Evolutionary conservation across 2,329 filamentous ascomycete species (phyloP).

Genomic region (Xylariales sp.): DNA sequence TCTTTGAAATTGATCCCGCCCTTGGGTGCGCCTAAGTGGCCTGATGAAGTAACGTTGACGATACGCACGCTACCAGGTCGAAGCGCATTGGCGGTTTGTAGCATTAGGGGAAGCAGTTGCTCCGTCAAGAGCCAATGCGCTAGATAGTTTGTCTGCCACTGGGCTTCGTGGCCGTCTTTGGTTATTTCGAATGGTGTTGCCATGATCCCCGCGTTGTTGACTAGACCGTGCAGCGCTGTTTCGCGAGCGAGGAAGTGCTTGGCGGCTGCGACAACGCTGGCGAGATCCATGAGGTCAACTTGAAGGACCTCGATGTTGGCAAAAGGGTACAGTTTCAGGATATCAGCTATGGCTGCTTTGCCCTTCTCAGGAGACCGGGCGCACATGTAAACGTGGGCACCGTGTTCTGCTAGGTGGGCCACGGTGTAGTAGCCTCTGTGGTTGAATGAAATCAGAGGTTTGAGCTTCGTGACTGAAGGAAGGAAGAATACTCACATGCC

Average conservation of each 20-base stretch:
- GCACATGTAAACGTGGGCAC: constrained; percentile 35
- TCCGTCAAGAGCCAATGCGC: constrained; percentile 36
- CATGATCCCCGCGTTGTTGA: constrained; percentile 29
- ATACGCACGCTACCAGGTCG: constrained; percentile 19
- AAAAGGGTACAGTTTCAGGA: constrained; percentile 24
- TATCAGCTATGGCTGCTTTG: constrained; percentile 22
- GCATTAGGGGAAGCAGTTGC: constrained; percentile 31
- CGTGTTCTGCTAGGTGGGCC: constrained; percentile 27
- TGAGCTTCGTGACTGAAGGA: constrained; percentile 4
- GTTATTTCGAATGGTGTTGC: constrained; percentile 25
- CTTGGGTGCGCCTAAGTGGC: constrained; percentile 19
- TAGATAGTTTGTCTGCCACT: constrained; percentile 39
- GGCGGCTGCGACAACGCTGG: constrained; percentile 29
- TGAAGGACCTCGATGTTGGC: constrained; percentile 27
- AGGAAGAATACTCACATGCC: constrained; percentile 33
- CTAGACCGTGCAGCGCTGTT: constrained; percentile 25
- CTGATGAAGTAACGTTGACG: constrained; percentile 23
- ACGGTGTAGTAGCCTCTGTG: constrained; percentile 30
- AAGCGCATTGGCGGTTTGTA: constrained; percentile 20
- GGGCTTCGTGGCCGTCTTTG: constrained; percentile 30
- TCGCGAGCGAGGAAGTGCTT: constrained; percentile 22
- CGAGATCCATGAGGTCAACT: constrained; percentile 30
- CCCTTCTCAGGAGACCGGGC: constrained; percentile 30
- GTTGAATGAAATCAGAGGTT: constrained; percentile 10
- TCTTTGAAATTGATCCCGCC: constrained; percentile 19